Conservation (phyloP, 2,329 filamentous ascomycete species). For the Epichloe brachyelytri region DNA sequence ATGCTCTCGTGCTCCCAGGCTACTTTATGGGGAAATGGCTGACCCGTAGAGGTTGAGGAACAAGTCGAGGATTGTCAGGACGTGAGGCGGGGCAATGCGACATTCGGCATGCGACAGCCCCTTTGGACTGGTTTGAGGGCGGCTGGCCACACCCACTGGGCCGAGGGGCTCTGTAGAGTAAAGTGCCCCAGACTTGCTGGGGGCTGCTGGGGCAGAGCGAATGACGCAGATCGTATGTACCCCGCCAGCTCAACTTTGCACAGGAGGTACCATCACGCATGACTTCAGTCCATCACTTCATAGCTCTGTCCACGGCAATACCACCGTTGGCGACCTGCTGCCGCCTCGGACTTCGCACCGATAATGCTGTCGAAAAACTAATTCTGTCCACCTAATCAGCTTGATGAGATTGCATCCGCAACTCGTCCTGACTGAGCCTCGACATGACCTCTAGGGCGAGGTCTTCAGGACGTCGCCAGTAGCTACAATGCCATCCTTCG, state of each 20-base stretch:
- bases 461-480: background rate
- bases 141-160: background rate
- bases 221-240: background rate
- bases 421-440: background rate
- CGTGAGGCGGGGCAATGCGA: constrained; percentile 7
- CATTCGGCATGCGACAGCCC: constrained; percentile 7
- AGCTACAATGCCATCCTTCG: constrained; percentile 34
- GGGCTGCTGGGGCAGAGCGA: too few relatives aligned
- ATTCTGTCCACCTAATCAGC: background rate
- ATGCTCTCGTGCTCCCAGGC: background rate
- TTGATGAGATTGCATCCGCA: background rate
- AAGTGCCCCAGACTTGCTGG: too few relatives aligned
- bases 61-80: background rate
- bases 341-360: too few relatives aligned
- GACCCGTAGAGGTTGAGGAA: background rate
- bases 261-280: background rate
- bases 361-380: background rate
- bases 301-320: background rate
- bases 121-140: background rate
- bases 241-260: background rate
- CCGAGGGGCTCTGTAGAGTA: too few relatives aligned
- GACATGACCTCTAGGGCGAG: constrained; percentile 4
- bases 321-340: background rate
- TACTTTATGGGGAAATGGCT: background rate
- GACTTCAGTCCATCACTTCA: background rate